phyloP scores from a whole-genome alignment of 1,139 yeast genomes.

The Yamadazyma mexicana region DNA sequence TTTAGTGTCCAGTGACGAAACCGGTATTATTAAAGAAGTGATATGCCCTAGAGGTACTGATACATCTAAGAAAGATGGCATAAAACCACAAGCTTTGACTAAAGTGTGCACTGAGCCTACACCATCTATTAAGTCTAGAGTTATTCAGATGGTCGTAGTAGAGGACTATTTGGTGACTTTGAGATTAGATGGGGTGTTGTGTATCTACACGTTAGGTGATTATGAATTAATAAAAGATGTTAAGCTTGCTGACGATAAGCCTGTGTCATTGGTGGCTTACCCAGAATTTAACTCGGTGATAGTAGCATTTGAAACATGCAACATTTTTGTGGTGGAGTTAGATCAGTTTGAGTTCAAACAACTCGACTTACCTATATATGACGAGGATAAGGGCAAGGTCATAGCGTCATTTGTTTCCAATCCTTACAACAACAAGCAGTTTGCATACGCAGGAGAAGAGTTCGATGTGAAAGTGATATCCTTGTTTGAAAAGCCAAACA shows the following conservation, averaged over 20 bases:
- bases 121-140: conserved; percentile 26
- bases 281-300: conserved; percentile 32
- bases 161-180: conserved; percentile 40
- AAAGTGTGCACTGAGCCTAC: conserved; percentile 39
- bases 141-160: conserved; percentile 24
- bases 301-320: conserved; percentile 52
- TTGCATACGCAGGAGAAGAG: conserved; percentile 78
- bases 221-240: conserved; percentile 15
- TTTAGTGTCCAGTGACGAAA: conserved; percentile 55
- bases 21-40: conserved; percentile 58
- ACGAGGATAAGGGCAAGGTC: conserved; percentile 32
- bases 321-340: conserved; percentile 42
- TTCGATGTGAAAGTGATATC: conserved; percentile 57
- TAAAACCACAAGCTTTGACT: conserved; percentile 51
- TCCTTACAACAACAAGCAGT: conserved; percentile 44
- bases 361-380: conserved; percentile 26
- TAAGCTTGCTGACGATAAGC: conserved; percentile 27
- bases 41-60: conserved; percentile 63
- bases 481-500: conserved; percentile 27
- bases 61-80: conserved; percentile 60
- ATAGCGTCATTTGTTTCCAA: conserved; percentile 49
- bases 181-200: conserved; percentile 43
- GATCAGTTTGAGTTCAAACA: conserved; percentile 22
- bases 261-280: conserved; percentile 31
- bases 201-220: conserved; percentile 34